phyloP scores from a whole-genome alignment of 2,329 filamentous ascomycete genomes.

The Calonectria leucothoes region DNA sequence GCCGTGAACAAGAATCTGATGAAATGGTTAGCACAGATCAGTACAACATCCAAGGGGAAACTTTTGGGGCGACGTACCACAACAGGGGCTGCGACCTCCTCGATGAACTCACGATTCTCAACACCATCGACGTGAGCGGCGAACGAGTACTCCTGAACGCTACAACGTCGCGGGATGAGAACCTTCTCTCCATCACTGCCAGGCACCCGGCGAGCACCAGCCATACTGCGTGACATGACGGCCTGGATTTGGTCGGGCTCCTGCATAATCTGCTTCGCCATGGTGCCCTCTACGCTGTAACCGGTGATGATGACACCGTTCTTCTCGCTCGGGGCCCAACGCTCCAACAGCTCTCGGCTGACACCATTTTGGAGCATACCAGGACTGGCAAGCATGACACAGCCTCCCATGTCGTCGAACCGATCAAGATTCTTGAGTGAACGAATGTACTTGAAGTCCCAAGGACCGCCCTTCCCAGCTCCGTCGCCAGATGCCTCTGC shows the following conservation, averaged over 20 bases:
- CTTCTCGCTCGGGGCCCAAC: constrained; percentile 95
- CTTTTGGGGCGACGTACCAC: constrained; percentile 73
- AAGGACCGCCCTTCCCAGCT: constrained; percentile 83
- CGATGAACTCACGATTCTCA: constrained; percentile 97
- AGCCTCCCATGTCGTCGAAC: constrained; percentile 95
- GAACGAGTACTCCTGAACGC: constrained; percentile 93
- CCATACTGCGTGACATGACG: constrained; percentile 83
- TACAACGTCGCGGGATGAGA: constrained; percentile 92
- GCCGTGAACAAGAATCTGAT: constrained; percentile 92
- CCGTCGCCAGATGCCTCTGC: constrained; percentile 83
- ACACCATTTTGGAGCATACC: constrained; percentile 99
- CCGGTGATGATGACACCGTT: constrained; percentile 99
- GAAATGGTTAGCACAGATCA: constrained; percentile 19
- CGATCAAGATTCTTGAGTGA: constrained; percentile 92
- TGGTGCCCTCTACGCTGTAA: constrained; percentile 98
- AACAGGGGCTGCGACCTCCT: constrained; percentile 90
- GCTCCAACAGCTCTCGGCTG: constrained; percentile 89
- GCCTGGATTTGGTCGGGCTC: constrained; percentile 96
- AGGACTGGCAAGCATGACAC: constrained; percentile 96
- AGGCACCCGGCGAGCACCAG: constrained; percentile 70
- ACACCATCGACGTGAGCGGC: constrained; percentile 96
- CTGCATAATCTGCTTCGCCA: constrained; percentile 95
- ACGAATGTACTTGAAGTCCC: constrained; percentile 96
- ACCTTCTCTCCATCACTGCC: constrained; percentile 83
- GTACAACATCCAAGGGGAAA: neutral